A percentile compares a stretch with the other conserved stretches of the same genome.
Conservation (phyloP, 1,139 yeast genomes). For the Protomyces macrosporus region DNA sequence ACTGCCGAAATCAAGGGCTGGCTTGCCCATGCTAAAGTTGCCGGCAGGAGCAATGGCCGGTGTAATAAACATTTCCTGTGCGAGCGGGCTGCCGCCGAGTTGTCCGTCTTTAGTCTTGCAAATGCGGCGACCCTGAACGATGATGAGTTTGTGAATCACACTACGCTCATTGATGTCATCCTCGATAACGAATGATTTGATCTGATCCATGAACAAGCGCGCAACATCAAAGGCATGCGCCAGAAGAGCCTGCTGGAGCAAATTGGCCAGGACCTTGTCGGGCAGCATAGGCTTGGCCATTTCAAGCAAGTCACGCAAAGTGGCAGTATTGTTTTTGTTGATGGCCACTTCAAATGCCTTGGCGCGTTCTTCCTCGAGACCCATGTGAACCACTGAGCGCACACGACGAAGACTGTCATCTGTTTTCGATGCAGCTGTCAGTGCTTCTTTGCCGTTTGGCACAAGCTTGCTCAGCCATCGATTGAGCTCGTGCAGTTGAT, state of each 20-base stretch:
- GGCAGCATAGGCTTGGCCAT: conserved; percentile 33
- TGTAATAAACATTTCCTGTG: conserved; percentile 23
- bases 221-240: conserved; percentile 51
- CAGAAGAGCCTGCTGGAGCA: conserved; percentile 62
- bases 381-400: conserved; percentile 16
- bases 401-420: conserved; percentile 3
- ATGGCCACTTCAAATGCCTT: conserved; percentile 30
- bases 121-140: conserved; percentile 58
- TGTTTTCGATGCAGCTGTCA: neutral
- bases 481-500: conserved; percentile 54
- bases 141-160: conserved; percentile 75
- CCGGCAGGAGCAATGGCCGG: conserved; percentile 19
- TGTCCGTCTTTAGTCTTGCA: conserved; percentile 32
- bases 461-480: conserved; percentile 47
- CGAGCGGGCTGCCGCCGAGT: conserved; percentile 12
- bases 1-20: conserved; percentile 23
- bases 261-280: conserved; percentile 48
- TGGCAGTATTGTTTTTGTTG: conserved; percentile 29
- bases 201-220: conserved; percentile 48
- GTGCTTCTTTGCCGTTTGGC: conserved; percentile 39
- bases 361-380: conserved; percentile 5
- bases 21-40: conserved; percentile 11
- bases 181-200: conserved; percentile 54
- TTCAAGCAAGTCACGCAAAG: conserved; percentile 36
- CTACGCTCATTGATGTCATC: conserved; percentile 76